Conservation (phyloP, 1,284 basidiomycete species). For the Leccinum colubrinum region DNA sequence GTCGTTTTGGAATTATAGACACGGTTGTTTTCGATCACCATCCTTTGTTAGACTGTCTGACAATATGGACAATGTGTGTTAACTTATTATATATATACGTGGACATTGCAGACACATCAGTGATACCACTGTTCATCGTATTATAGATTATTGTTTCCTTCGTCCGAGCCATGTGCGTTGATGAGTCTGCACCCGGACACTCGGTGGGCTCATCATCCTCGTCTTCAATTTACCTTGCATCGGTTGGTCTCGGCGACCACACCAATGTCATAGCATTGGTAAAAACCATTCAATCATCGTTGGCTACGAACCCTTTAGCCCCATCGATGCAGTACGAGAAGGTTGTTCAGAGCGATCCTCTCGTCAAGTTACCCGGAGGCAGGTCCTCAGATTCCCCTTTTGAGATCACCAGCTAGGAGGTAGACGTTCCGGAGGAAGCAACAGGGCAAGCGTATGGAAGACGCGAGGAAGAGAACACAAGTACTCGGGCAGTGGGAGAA, state of each 20-base stretch:
- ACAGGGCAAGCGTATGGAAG: slow-evolving; percentile 63
- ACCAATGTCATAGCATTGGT: too few species aligned
- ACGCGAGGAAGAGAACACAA: slow-evolving; percentile 11
- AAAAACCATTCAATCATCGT: slow-evolving; percentile 19
- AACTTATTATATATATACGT: slow-evolving; percentile 8
- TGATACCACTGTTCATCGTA: too few species aligned
- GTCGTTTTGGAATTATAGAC: slow-evolving; percentile 6
- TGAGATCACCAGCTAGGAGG: too few species aligned
- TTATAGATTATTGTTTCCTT: too few species aligned
- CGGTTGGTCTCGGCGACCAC: too few species aligned
- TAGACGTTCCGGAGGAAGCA: slow-evolving; percentile 58
- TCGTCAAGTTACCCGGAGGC: too few species aligned
- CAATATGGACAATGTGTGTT: slow-evolving; percentile 3
- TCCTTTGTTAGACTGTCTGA: not conserved
- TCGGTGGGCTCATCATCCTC: too few species aligned
- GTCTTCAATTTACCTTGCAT: too few species aligned
- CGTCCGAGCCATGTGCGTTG: not conserved
- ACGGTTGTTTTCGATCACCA: not conserved
- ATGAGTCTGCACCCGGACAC: too few species aligned
- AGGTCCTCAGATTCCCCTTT: too few species aligned
- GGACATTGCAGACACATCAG: slow-evolving; percentile 7
- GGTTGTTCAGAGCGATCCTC: not conserved
- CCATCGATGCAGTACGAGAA: not conserved
- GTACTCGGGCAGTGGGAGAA: slow-evolving; percentile 9
- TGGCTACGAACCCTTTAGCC: slow-evolving; percentile 34